phyloP scores from a whole-genome alignment of 2,329 filamentous ascomycete genomes.

The Pleomassaria siparia region DNA sequence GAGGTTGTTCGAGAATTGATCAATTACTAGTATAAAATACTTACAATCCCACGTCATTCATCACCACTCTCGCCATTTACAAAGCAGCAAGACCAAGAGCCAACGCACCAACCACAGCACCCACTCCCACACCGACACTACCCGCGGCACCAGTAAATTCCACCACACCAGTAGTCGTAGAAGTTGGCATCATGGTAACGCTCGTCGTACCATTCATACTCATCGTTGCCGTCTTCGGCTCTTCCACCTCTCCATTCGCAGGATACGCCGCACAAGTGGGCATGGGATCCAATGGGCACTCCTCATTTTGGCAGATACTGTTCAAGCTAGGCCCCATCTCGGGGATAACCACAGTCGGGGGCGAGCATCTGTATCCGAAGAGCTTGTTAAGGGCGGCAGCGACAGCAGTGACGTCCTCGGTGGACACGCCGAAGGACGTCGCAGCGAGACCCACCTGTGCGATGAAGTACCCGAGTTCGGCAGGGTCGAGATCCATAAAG shows the following conservation, averaged over 20 bases:
- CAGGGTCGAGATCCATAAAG: constrained; percentile 59
- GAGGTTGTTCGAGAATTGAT: no score
- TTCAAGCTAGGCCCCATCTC: constrained; percentile 53
- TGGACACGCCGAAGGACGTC: constrained; percentile 60
- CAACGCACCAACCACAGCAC: not conserved
- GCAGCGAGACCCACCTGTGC: constrained; percentile 59
- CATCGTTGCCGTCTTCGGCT: constrained; percentile 6
- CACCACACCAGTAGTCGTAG: not conserved
- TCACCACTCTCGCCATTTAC: no score
- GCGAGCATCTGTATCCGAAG: constrained; percentile 57
- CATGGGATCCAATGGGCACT: constrained; percentile 52
- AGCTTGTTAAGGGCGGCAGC: constrained; percentile 51
- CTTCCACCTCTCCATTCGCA: constrained; percentile 7
- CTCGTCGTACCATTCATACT: not conserved
- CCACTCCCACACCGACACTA: not conserved
- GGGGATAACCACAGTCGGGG: constrained; percentile 50
- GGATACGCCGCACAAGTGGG: constrained; percentile 52
- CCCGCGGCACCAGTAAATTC: not conserved
- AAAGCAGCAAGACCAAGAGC: not conserved
- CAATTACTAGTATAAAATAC: no score
- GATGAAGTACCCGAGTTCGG: constrained; percentile 62
- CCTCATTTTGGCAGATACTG: constrained; percentile 57
- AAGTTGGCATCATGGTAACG: not conserved
- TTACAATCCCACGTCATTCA: no score
- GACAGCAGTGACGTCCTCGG: constrained; percentile 54